phyloP scores from a whole-genome alignment of 495 filamentous ascomycete species.

The Letharia columbiana region DNA sequence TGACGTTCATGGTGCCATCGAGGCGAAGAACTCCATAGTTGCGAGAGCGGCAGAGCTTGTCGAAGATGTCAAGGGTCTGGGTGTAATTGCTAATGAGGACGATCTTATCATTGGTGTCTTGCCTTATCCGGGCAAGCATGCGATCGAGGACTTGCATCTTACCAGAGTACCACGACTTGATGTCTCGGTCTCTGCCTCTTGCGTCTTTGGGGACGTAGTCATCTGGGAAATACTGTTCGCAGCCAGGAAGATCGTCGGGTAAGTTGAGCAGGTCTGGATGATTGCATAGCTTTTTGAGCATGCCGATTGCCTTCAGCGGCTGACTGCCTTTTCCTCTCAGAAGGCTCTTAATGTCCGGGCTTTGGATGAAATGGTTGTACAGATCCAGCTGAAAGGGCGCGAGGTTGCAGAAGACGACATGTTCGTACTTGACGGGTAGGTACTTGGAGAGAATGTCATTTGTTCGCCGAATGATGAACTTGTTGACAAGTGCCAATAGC shows the following conservation, averaged over 20 bases:
- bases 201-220: slow-evolving; percentile 85
- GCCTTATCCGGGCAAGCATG: slow-evolving; percentile 93
- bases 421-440: slow-evolving; percentile 96
- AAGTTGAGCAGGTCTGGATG: slow-evolving; percentile 91
- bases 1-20: slow-evolving; percentile 95
- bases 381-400: slow-evolving; percentile 85
- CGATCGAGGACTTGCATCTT: slow-evolving; percentile 98
- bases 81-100: slow-evolving; percentile 99
- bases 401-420: slow-evolving; percentile 98
- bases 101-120: slow-evolving; percentile 98
- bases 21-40: slow-evolving; percentile 80
- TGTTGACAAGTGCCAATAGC: slow-evolving; percentile 80
- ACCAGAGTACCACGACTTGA: slow-evolving; percentile 93
- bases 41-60: slow-evolving; percentile 76
- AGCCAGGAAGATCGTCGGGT: slow-evolving; percentile 75
- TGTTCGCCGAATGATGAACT: slow-evolving; percentile 96
- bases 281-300: slow-evolving; percentile 98
- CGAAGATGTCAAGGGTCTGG: slow-evolving; percentile 91
- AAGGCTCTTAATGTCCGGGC: slow-evolving; percentile 86
- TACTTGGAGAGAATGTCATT: slow-evolving; percentile 99
- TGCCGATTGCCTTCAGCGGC: slow-evolving; percentile 88
- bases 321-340: slow-evolving; percentile 92
- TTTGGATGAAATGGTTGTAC: slow-evolving; percentile 95
- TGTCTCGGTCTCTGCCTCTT: slow-evolving; percentile 80
- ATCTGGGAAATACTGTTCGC: slow-evolving; percentile 71